These are phyloP conservation scores for Hebeloma cylindrosporum DNA, from an alignment of 768 basidiomycete species.

Conservation along the genomic window DNA sequence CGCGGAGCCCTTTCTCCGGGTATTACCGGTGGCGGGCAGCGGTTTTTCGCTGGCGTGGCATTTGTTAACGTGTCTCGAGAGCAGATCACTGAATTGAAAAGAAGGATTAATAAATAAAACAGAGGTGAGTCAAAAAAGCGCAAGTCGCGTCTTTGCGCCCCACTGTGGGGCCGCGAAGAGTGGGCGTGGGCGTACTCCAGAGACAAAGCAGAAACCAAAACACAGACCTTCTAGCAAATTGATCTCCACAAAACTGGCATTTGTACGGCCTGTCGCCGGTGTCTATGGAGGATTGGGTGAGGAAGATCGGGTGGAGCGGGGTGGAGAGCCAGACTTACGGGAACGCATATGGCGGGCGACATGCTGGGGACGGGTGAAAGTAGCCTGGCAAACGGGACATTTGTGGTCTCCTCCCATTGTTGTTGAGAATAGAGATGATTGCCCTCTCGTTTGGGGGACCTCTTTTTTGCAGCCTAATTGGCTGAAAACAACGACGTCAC, in stretches of 20 bases:
- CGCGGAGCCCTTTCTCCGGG: slow-evolving; percentile 65
- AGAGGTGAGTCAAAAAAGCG: slow-evolving; percentile 9
- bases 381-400: slow-evolving; percentile 84
- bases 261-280: slow-evolving; percentile 90
- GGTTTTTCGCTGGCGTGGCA: slow-evolving; percentile 80
- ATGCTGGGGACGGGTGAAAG: slow-evolving; percentile 88
- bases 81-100: slow-evolving; percentile 59
- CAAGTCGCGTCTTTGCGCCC: neutral
- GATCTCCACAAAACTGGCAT: slow-evolving; percentile 85
- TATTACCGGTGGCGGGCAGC: slow-evolving; percentile 32
- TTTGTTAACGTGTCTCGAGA: slow-evolving; percentile 85
- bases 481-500: slow-evolving; percentile 20
- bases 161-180: neutral
- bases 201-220: neutral
- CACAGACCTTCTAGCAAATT: slow-evolving; percentile 78
- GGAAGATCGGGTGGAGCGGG: slow-evolving; percentile 13
- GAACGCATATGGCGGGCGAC: slow-evolving; percentile 90
- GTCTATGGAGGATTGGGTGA: slow-evolving; percentile 45
- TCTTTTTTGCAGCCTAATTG: neutral
- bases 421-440: slow-evolving; percentile 10
- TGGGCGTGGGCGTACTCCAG: neutral
- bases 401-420: slow-evolving; percentile 83
- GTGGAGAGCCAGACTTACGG: slow-evolving; percentile 53
- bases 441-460: slow-evolving; percentile 5
- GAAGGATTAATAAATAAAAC: slow-evolving; percentile 7